Evolutionary conservation across 1,284 basidiomycete species (phyloP).

Genomic region (Tylopilus sp.): DNA sequence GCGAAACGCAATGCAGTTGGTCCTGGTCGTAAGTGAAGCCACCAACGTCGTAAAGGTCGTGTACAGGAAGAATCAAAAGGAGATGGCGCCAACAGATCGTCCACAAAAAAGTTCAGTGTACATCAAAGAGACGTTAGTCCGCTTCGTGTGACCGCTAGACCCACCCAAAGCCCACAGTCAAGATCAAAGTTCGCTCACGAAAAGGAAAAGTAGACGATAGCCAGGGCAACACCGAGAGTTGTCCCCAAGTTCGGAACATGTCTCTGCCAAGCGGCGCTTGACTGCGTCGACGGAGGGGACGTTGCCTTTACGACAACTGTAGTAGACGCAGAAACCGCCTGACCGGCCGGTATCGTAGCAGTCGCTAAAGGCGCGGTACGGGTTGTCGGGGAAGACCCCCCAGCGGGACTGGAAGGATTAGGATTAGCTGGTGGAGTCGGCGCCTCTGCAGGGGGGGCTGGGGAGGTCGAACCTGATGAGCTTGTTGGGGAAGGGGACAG

Average conservation of each 20-base stretch:
- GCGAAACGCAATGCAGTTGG: constrained; percentile 10
- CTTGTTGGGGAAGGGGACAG: constrained; percentile 9
- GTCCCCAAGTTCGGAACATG: constrained; percentile 12
- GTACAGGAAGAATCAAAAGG: constrained; percentile 9
- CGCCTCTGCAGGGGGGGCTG: constrained; percentile 10
- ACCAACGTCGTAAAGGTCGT: constrained; percentile 20
- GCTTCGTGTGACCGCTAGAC: constrained; percentile 8
- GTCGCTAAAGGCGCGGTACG: not conserved
- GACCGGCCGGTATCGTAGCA: not conserved
- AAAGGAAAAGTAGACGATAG: constrained; percentile 17
- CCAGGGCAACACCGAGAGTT: constrained; percentile 16
- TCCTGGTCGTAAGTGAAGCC: constrained; percentile 12
- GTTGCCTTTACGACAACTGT: constrained; percentile 7
- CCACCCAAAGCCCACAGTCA: constrained; percentile 6
- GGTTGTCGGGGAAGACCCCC: constrained; percentile 1
- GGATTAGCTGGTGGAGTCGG: constrained; percentile 8
- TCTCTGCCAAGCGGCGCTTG: constrained; percentile 28
- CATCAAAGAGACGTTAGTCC: constrained; percentile 12
- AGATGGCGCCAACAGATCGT: constrained; percentile 9
- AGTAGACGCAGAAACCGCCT: constrained; percentile 8
- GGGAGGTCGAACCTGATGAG: constrained; percentile 4
- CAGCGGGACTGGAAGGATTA: not conserved
- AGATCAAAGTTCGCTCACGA: constrained; percentile 16
- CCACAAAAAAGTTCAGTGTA: constrained; percentile 14
- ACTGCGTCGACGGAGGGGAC: constrained; percentile 10